Evolutionary conservation across 2,329 filamentous ascomycete genomes (phyloP).

Genomic region (Neofusicoccum sp.): DNA sequence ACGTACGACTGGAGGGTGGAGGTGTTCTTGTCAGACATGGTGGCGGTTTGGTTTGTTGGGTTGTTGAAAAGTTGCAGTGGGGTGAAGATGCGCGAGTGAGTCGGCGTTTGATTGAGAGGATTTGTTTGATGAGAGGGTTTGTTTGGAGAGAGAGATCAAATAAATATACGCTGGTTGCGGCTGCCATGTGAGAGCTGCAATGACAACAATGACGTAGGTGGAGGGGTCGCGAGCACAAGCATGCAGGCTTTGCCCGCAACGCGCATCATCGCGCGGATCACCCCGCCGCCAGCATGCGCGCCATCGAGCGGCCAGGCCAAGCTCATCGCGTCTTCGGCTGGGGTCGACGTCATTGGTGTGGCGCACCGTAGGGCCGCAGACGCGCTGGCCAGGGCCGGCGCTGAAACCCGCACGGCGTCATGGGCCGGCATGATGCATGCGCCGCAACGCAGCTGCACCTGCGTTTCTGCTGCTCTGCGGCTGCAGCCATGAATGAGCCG

Average conservation of each 20-base stretch:
- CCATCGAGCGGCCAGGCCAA: too few relatives aligned
- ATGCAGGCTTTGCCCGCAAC: neutral
- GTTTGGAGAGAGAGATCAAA: neutral
- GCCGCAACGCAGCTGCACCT: neutral
- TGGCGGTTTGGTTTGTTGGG: conserved; percentile 21
- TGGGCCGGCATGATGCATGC: neutral
- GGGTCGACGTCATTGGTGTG: conserved; percentile 6
- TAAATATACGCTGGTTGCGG: neutral
- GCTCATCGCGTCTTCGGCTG: neutral
- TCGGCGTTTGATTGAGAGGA: neutral
- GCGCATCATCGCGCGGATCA: conserved; percentile 7
- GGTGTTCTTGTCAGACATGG: conserved; percentile 57
- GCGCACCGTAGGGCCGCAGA: neutral
- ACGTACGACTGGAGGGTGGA: conserved; percentile 72
- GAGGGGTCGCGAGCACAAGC: neutral
- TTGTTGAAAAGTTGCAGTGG: neutral
- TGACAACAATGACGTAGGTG: conserved; percentile 15
- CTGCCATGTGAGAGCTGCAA: neutral
- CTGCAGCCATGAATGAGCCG: neutral
- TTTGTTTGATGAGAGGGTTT: neutral
- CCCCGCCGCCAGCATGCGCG: neutral
- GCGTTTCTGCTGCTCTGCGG: neutral
- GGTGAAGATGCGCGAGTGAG: neutral
- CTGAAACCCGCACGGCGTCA: conserved; percentile 9
- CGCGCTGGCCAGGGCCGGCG: neutral